These are phyloP conservation scores for Groenewaldozyma tartarivorans DNA, from an alignment of 805 yeast genomes.

Conservation along the genomic window DNA sequence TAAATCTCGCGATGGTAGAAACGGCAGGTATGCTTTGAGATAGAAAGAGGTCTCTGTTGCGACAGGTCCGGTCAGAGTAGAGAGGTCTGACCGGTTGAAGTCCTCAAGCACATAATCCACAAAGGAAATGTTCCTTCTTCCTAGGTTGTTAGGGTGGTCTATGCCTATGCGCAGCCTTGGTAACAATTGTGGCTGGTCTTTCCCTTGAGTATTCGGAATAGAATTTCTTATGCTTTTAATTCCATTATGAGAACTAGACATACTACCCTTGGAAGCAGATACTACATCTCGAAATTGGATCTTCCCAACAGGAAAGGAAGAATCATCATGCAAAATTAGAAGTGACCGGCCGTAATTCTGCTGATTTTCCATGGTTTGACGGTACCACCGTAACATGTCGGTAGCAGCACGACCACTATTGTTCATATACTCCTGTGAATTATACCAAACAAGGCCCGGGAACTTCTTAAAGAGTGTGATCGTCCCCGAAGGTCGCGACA, in stretches of 20 bases:
- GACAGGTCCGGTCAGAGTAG: neutral
- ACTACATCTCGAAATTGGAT: slow-evolving; percentile 56
- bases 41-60: neutral
- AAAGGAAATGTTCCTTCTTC: slow-evolving; percentile 29
- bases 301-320: slow-evolving; percentile 30
- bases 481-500: slow-evolving; percentile 4
- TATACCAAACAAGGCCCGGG: slow-evolving; percentile 34
- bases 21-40: neutral
- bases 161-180: slow-evolving; percentile 71
- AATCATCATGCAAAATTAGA: slow-evolving; percentile 71
- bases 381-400: slow-evolving; percentile 36
- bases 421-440: slow-evolving; percentile 60
- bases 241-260: slow-evolving; percentile 82
- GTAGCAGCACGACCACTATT: slow-evolving; percentile 50
- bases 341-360: slow-evolving; percentile 23
- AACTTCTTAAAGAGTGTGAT: slow-evolving; percentile 13
- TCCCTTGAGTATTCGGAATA: slow-evolving; percentile 22
- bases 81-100: neutral
- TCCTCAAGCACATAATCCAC: slow-evolving; percentile 27
- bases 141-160: slow-evolving; percentile 47
- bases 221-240: slow-evolving; percentile 48
- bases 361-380: slow-evolving; percentile 15
- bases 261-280: slow-evolving; percentile 47
- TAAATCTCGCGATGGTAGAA: neutral
- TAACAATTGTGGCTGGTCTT: too few species aligned